Percentiles rank a stretch among this genome's conserved stretches.
Conservation (phyloP, 805 yeast species). For the Zygoascus ofunaensis region DNA sequence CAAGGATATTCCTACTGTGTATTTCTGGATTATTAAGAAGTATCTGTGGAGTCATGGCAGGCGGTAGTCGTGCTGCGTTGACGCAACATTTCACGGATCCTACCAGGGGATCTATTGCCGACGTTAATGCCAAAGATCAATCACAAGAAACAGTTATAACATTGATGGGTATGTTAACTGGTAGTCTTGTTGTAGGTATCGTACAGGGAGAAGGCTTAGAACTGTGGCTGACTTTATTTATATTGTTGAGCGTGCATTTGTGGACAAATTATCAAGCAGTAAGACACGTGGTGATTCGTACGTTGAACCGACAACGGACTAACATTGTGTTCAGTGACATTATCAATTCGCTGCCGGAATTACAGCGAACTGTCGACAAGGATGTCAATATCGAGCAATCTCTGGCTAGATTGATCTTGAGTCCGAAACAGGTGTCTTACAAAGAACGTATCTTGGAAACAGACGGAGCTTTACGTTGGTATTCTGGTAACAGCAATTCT, state of each 20-base stretch:
- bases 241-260: conserved; percentile 24
- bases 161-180: conserved; percentile 29
- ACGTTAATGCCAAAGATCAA: conserved; percentile 31
- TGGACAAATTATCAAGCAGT: conserved; percentile 30
- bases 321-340: conserved; percentile 25
- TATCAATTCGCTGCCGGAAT: conserved; percentile 14
- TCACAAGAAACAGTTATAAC: conserved; percentile 31
- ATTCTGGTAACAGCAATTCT: conserved; percentile 22
- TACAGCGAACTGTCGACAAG: conserved; percentile 10
- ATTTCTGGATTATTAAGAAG: conserved; percentile 27
- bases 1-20: conserved; percentile 23
- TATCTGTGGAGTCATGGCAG: conserved; percentile 31
- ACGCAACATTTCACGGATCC: conserved; percentile 31
- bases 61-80: conserved; percentile 30
- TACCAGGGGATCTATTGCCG: conserved; percentile 27
- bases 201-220: conserved; percentile 19
- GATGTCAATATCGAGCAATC: conserved; percentile 8
- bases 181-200: conserved; percentile 24
- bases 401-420: conserved; percentile 15
- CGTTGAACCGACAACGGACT: conserved; percentile 28
- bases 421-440: conserved; percentile 20
- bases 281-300: conserved; percentile 23
- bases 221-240: conserved; percentile 22
- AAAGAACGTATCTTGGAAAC: conserved; percentile 24
- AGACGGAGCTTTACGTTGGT: conserved; percentile 26